phyloP scores from a whole-genome alignment of 345 rosid species.

The Lumnitzera littorea region DNA sequence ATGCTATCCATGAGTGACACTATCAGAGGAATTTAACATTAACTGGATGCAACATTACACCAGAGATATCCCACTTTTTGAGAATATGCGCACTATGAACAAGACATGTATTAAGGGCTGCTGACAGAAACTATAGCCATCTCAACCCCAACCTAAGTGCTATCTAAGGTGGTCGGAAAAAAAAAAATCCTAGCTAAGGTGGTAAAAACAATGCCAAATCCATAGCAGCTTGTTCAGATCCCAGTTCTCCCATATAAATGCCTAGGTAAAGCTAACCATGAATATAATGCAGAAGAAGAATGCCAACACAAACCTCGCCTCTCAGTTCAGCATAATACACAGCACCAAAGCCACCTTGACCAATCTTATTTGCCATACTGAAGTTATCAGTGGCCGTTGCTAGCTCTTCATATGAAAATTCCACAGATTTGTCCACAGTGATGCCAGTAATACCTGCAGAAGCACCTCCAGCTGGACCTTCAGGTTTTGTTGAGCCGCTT shows the following conservation, averaged over 20 bases:
- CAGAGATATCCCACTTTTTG: too few relatives aligned
- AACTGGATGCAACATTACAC: too few relatives aligned
- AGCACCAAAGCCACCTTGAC: slow-evolving; percentile 89
- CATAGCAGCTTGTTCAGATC: not conserved
- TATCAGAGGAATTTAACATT: too few relatives aligned
- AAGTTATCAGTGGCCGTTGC: slow-evolving; percentile 81
- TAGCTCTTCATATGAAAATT: slow-evolving; percentile 86
- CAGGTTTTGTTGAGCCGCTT: slow-evolving; percentile 23
- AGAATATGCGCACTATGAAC: too few relatives aligned
- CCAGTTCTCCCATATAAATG: not conserved
- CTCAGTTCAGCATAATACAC: slow-evolving; percentile 86
- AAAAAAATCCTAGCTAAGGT: too few relatives aligned
- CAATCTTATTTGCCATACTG: slow-evolving; percentile 80
- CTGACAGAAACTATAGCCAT: too few relatives aligned
- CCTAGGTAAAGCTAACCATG: not conserved
- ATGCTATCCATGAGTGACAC: too few relatives aligned
- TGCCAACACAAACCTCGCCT: slow-evolving; percentile 64
- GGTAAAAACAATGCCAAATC: too few relatives aligned
- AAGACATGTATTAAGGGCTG: too few relatives aligned
- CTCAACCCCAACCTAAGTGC: too few relatives aligned
- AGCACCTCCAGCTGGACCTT: slow-evolving; percentile 18
- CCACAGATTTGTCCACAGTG: slow-evolving; percentile 80
- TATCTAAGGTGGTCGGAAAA: too few relatives aligned
- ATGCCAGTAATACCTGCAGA: slow-evolving; percentile 48
- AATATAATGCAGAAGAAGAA: not conserved